Evolutionary conservation across 176 grass and related monocot genomes (phyloP), one percentile per base, ranked within the genome.

Genomic region (Elaeis guineensis): DNA sequence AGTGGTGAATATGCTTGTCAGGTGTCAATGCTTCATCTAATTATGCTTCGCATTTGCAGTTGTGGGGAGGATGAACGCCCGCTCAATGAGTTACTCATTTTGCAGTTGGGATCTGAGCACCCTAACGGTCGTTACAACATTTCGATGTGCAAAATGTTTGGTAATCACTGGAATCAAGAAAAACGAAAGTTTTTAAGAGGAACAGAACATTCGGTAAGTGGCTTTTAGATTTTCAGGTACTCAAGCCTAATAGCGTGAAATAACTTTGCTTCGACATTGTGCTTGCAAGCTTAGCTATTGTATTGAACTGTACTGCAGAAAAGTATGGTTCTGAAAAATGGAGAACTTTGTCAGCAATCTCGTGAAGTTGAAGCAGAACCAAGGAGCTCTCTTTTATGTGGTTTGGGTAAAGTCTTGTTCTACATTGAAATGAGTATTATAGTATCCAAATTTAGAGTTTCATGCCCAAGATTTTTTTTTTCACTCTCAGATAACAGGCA

Each of bases 61-160:
- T 98, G 94, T 0, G 94, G 88, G 2, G 88, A 98, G 69, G 88
- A 98, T 59, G 94, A 98, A 59, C 82, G 85, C 0, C 94, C 94
- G 25, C 60, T 98, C 23, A 98, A 98, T 24, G 82, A 98, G 68
- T 52, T 98, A 52, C 80, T 98, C 64, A 83, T 98, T 59, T 76
- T 98, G 69, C 94, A 98, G 7, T 77, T 86, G 59, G 94, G 94
- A 29, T 89, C 94, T 6, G 88, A 89, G 53, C 94, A 93, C 80
- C 87, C 94, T 53, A 98, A 98, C 74, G 84, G 88, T n/a, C 87
- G 88, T 3, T 92, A 93, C 63, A 98, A 98, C 80, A 82, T 92
- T 17, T 79, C 88, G 1, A 89, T 98, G 88, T 93, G 94, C 79
- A 98, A 98, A 71, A 81, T 83, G 74, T 82, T 92, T 69, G 83